phyloP scores from a whole-genome alignment of 2,329 filamentous ascomycete species.

The Fusarium neocosmosporiellum region DNA sequence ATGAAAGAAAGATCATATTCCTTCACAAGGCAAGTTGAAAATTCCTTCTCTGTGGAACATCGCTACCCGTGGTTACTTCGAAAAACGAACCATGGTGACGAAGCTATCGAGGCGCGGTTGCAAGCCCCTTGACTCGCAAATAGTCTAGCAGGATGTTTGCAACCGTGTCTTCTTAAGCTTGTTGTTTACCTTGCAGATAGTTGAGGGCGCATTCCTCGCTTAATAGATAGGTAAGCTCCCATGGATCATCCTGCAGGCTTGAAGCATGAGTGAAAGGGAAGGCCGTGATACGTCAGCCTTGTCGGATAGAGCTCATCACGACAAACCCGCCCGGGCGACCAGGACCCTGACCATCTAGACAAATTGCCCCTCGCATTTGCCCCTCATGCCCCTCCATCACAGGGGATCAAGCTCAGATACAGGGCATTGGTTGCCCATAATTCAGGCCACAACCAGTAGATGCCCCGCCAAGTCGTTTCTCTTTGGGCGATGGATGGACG shows the following conservation, averaged over 20 bases:
- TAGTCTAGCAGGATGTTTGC: neutral
- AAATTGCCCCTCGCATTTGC: neutral
- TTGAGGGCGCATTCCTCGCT: neutral
- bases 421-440: conserved; percentile 7
- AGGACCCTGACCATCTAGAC: neutral
- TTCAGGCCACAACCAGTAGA: conserved; percentile 7
- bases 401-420: conserved; percentile 7
- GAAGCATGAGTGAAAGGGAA: neutral
- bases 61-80: neutral
- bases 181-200: neutral
- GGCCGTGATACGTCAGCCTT: neutral
- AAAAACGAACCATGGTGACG: neutral
- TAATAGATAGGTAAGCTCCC: neutral
- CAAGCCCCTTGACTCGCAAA: neutral
- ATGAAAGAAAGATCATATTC: neutral
- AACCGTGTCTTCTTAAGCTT: neutral
- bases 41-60: neutral
- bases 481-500: neutral
- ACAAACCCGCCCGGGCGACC: neutral
- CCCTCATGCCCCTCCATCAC: conserved; percentile 10
- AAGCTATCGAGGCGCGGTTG: neutral
- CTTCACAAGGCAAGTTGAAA: neutral
- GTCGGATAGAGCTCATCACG: neutral
- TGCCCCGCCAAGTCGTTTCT: neutral
- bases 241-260: neutral